These are phyloP conservation scores for Vitis riparia DNA, from an alignment of 164 flowering plant genomes.

Conservation along the genomic window DNA sequence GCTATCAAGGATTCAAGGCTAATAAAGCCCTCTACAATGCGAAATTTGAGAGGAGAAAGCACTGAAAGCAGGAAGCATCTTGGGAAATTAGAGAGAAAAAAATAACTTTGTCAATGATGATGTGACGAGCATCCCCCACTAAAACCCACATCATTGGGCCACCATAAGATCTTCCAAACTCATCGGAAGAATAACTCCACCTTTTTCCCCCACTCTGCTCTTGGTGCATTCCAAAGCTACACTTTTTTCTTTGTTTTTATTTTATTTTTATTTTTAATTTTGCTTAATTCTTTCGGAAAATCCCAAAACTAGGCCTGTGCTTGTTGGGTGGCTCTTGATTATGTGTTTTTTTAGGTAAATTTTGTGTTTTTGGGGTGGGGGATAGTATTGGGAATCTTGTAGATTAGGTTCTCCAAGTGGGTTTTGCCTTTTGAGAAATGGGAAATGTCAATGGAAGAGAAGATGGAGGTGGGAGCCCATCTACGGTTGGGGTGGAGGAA, in stretches of 20 bases:
- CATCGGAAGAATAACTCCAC: constrained; percentile 30
- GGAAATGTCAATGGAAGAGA: constrained; percentile 84
- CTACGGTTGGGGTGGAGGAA: constrained; percentile 32
- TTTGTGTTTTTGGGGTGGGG: too few species aligned
- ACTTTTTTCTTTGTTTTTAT: too few species aligned
- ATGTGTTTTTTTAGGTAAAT: too few species aligned
- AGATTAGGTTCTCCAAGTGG: not conserved
- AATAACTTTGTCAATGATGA: constrained; percentile 28
- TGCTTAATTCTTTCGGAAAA: not conserved
- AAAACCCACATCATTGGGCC: constrained; percentile 17
- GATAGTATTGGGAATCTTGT: too few species aligned
- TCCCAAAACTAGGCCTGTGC: not conserved
- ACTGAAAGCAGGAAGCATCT: not conserved
- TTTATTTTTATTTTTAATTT: not conserved
- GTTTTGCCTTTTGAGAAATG: constrained; percentile 33
- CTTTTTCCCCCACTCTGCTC: too few species aligned
- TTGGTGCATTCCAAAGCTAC: not conserved
- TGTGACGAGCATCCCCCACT: constrained; percentile 24
- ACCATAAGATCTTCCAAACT: constrained; percentile 54
- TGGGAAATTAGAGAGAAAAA: not conserved
- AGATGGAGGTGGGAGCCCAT: constrained; percentile 41
- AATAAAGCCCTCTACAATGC: too few species aligned
- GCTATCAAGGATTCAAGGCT: too few species aligned
- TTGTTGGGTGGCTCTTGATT: too few species aligned
- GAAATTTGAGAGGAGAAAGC: not conserved